Conservation (phyloP, 306 rosid genomes). For the Ochetophila trinervis region DNA sequence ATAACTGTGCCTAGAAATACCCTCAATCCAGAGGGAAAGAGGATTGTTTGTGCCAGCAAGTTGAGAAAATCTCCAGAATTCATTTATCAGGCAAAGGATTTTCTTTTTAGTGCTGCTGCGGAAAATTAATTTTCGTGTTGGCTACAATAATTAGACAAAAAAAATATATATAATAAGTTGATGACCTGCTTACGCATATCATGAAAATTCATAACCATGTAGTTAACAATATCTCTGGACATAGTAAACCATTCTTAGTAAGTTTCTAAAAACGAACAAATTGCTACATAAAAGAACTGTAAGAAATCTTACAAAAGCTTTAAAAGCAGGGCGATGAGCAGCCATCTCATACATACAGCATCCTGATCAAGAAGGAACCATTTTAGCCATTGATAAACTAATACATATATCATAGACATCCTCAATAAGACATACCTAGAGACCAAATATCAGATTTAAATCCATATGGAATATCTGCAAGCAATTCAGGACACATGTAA, state of each 20-base stretch:
- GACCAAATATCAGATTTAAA: conserved; percentile 99
- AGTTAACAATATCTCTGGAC: neutral
- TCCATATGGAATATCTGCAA: conserved; percentile 98
- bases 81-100: too few species aligned
- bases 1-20: too few species aligned
- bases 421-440: conserved; percentile 57
- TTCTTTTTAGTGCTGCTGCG: too few species aligned
- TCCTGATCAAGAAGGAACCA: conserved; percentile 47
- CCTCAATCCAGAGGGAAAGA: too few species aligned
- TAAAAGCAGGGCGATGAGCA: conserved; percentile 97
- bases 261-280: neutral
- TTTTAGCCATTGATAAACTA: conserved; percentile 34
- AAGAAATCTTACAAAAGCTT: conserved; percentile 86
- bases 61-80: too few species aligned
- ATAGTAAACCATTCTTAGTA: neutral
- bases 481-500: conserved; percentile 99
- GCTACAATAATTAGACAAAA: too few species aligned
- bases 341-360: conserved; percentile 99
- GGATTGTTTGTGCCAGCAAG: too few species aligned
- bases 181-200: neutral
- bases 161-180: too few species aligned
- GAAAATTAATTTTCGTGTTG: too few species aligned
- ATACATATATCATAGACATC: conserved; percentile 2
- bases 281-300: conserved; percentile 14
- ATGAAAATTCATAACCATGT: neutral